Evolutionary conservation across 768 basidiomycete species (phyloP), one percentile per base, ranked within the genome.

Genomic region (Boletellus emodensis): DNA sequence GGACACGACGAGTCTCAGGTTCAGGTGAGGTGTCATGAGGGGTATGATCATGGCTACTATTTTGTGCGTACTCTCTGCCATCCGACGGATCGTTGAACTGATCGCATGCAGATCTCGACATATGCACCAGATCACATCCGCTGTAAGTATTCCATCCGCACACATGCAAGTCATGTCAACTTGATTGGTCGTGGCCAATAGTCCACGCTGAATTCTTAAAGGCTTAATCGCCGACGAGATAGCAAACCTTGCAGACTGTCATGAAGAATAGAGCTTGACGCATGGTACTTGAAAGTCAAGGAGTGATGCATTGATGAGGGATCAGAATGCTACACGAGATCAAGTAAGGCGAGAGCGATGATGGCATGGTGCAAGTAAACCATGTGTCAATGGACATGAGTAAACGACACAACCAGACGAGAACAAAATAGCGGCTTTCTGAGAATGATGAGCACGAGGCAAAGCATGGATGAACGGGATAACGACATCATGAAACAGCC

Each of bases 171-270:
- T 48, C 8, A 33, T 10, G 13, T 34, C 33, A 15, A 9, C 12
- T 64, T 44, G 53, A 61, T 22, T 54, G 45, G 8, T 56, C 24
- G 22, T 57, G 33, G 9, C 50, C 37, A 51, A 53, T 59, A 84
- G 95, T 86, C 75, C 94, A 97, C 56, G 90, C 92, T 22, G 85
- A 88, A 63, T 87, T 87, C 70, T 74, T 97, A 56, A 91, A 90
- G 62, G 85, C 84, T 17, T 89, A 59, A 50, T 54, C 47, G 40
- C 18, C 15, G 28, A 46, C 24, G 48, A 43, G 12, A 22, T 12
- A 28, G 43, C 38, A 37, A 24, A 35, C 20, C n/a, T 46, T 17
- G 34, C 38, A 36, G 17, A 40, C 34, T 26, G 44, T 48, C 42
- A 46, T 46, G 11, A 58, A 33, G 20, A 33, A 52, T 49, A 50